These are phyloP conservation scores for Cucumis hystrix DNA, from an alignment of 306 rosid species.

Conservation along the genomic window DNA sequence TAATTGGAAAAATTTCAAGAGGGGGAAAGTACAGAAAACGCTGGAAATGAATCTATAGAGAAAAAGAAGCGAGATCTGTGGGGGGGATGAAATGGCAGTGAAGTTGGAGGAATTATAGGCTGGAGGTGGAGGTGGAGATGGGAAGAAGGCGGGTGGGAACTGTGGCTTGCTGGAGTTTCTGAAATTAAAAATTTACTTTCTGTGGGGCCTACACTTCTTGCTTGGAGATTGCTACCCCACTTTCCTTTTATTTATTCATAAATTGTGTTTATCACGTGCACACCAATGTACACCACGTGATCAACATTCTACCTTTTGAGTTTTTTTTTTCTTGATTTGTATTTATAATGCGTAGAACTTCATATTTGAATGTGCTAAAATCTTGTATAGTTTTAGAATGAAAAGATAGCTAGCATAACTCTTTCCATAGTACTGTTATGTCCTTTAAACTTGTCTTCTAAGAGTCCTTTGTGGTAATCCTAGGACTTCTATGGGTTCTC, in stretches of 20 bases:
- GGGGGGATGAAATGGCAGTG: neutral
- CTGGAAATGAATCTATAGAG: conserved; percentile 11
- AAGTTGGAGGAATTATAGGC: neutral
- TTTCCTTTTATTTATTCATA: neutral
- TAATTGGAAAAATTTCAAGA: neutral
- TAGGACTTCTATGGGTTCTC: too few species aligned
- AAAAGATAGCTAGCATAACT: too few species aligned
- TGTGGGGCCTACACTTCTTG: neutral
- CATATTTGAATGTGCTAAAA: too few species aligned
- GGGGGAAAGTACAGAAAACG: conserved; percentile 3
- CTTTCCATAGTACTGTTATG: too few species aligned
- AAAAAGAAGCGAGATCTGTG: conserved; percentile 4
- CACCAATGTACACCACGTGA: neutral
- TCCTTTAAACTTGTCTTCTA: too few species aligned
- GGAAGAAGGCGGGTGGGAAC: neutral
- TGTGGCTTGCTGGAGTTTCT: neutral
- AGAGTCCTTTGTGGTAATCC: too few species aligned
- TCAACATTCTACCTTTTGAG: neutral
- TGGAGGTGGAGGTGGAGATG: neutral
- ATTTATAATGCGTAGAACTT: too few species aligned
- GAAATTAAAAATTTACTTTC: neutral
- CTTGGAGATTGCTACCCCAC: neutral
- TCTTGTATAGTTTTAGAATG: too few species aligned
- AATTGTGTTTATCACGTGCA: neutral
- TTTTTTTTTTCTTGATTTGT: too few species aligned